Conservation (phyloP, 257 asterid species). For the Penstemon davidsonii region DNA sequence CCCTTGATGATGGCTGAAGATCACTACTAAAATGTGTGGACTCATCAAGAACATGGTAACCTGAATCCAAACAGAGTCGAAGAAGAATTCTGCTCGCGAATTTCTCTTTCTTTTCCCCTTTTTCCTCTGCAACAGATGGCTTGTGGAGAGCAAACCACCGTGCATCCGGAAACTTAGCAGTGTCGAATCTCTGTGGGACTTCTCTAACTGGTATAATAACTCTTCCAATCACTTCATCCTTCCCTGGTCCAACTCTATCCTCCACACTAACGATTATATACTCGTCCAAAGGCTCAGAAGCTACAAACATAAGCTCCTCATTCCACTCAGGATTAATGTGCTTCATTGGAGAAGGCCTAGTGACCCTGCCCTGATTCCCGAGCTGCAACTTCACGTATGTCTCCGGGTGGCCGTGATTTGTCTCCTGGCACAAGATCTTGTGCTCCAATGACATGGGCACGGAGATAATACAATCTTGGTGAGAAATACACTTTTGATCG, state of each 20-base stretch:
- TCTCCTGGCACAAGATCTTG: constrained; percentile 80
- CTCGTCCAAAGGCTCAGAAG: constrained; percentile 83
- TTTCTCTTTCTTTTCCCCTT: constrained; percentile 67
- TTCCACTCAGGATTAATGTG: constrained; percentile 71
- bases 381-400: constrained; percentile 60
- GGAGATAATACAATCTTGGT: constrained; percentile 65
- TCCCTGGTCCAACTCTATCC: constrained; percentile 56
- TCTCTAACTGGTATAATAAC: constrained; percentile 54
- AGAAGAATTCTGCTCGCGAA: constrained; percentile 82
- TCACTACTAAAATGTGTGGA: constrained; percentile 79
- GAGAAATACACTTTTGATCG: constrained; percentile 85
- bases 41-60: constrained; percentile 92
- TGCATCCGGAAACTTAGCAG: constrained; percentile 58
- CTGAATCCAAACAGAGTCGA: constrained; percentile 63
- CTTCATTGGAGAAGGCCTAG: constrained; percentile 54
- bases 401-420: constrained; percentile 46
- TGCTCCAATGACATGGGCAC: constrained; percentile 72
- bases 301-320: constrained; percentile 85
- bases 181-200: constrained; percentile 49
- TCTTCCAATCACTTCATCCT: constrained; percentile 59
- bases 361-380: constrained; percentile 61
- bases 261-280: constrained; percentile 56
- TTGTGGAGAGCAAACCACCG: constrained; percentile 64
- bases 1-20: constrained; percentile 74
- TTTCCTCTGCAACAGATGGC: constrained; percentile 47